Base-by-base conservation (phyloP, 441 rosid species). In the Arabidopsis hybrid region DNA sequence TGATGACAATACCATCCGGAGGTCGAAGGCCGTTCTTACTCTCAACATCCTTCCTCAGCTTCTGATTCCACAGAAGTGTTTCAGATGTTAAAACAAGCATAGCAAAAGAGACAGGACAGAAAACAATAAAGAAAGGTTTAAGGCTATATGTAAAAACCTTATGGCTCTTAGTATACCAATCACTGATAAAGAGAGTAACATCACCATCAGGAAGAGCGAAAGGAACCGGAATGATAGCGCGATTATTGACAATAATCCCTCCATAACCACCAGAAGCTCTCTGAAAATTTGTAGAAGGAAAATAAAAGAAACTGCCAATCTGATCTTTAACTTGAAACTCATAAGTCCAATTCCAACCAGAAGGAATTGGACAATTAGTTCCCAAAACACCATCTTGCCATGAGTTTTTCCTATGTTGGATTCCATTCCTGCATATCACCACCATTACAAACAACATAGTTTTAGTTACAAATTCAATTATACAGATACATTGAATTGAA, bases 301-400 rank as follows among this genome's bases (percentile, higher is more conserved):
- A 90, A 80, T 92, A 92, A 78, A 90, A 92, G 83, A 92, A 92
- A 77, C 98, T 90, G 18, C 98, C 98, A 46, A 92, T 92, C 80
- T 92, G 98, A 78, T 92, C 98, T 82, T 92, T 92, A 69, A 89
- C 92, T 80, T 92, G 98, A 81, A 92, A 92, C 82, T 90, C 84
- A 65, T 90, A 92, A 26, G 98, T 92, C 98, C 98, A 92, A 62
- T 90, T 92, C 98, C 96, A 92, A 38, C 96, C 93, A 32, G 98
- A 81, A 61, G 96, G 98, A 50, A 92, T 92, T 1, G 95, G 96
- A 81, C 98, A 92, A 84, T 92, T 92, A 60, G 98, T 92, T 64
- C 98, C 98, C 16, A 52, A 82, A 71, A 92, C 98, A 70, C 98
- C 98, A 69, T 92, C 98, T 80, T 92, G 96, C 98, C 98, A 92